A percentile compares a stretch with the other conserved stretches of the same genome.
These are phyloP conservation scores for Colletotrichum shisoi DNA, from an alignment of 2,329 filamentous ascomycete genomes.

Conservation along the genomic window DNA sequence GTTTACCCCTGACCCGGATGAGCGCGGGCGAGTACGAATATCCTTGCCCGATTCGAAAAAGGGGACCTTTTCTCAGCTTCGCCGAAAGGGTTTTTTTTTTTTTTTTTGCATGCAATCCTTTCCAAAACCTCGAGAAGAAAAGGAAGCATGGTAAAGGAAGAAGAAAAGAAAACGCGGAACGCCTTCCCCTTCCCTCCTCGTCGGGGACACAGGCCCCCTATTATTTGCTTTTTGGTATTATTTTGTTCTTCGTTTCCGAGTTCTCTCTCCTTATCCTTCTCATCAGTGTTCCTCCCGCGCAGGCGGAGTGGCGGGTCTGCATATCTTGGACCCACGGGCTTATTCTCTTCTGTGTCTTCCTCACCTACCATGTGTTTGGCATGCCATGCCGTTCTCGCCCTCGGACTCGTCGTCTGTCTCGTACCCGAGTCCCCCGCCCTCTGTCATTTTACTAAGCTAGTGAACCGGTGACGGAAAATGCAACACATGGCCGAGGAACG, in stretches of 20 bases:
- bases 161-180: not conserved
- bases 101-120: constrained; percentile 21
- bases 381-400: constrained; percentile 20
- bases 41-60: constrained; percentile 22
- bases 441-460: constrained; percentile 10
- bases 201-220: not conserved
- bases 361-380: constrained; percentile 14
- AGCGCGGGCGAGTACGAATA: constrained; percentile 18
- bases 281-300: not conserved
- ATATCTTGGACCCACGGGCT: not conserved
- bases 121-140: constrained; percentile 13
- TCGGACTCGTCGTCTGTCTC: constrained; percentile 19
- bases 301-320: constrained; percentile 3
- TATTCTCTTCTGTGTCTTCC: constrained; percentile 3
- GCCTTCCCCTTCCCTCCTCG: not conserved
- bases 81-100: constrained; percentile 15
- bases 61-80: not conserved
- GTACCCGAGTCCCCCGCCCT: not conserved
- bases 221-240: constrained; percentile 2
- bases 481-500: constrained; percentile 5
- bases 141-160: not conserved
- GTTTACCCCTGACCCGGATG: constrained; percentile 9
- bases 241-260: too few relatives aligned
- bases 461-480: constrained; percentile 3
- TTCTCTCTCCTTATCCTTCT: not conserved